Base-by-base conservation (phyloP, 139 green algal species). In the Micractinium sp. region DNA sequence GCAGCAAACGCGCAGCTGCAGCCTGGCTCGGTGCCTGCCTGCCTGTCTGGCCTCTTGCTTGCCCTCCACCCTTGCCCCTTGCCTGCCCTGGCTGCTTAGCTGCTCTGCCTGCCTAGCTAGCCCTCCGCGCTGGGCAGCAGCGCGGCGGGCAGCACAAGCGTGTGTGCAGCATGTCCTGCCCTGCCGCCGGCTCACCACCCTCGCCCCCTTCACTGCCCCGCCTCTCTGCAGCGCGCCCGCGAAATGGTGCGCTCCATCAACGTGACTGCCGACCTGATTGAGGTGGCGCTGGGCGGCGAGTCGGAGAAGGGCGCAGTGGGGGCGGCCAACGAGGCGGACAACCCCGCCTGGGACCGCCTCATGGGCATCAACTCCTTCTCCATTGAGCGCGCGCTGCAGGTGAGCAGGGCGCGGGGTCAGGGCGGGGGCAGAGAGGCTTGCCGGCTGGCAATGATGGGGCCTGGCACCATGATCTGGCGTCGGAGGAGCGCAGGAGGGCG, bases 351-450 rank as follows among this genome's bases (percentile, higher is more conserved):
- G 91, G 91, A 90, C 36, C 41, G 69, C 29, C 77, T 93, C 31
- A 91, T 98, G 76, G 92, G 90, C 78, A 95, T 93, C 88, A 96
- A 97, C 89, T 92, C 93, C 20, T 98, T 98, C 90, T 96, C 92
- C 63, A 94, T 98, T 75, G 93, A 97, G 85, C 90, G 94, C 35
- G 94, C 94, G 25, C 90, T 96, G 61, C 86, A 93, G 91, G 92
- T 94, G 39, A n/a, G 78, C 0, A 22, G 27, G 39, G 19, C 4
- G 39, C 33, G 69, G 12, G 63, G 69, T 41, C 18, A 19, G 39
- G 23, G 63, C 41, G 75, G 53, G 86, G 73, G 73, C 73, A 3
- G 31, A 20, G 73, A 31, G 18, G 81, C 3, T 19, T 3, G 25
- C 41, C 5, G 27, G n/a, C 25, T 19, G 29, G 29, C 47, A 9